phyloP scores from a whole-genome alignment of 192 early-diverging fungal genomes.

The Gorgonomyces haynaldii region DNA sequence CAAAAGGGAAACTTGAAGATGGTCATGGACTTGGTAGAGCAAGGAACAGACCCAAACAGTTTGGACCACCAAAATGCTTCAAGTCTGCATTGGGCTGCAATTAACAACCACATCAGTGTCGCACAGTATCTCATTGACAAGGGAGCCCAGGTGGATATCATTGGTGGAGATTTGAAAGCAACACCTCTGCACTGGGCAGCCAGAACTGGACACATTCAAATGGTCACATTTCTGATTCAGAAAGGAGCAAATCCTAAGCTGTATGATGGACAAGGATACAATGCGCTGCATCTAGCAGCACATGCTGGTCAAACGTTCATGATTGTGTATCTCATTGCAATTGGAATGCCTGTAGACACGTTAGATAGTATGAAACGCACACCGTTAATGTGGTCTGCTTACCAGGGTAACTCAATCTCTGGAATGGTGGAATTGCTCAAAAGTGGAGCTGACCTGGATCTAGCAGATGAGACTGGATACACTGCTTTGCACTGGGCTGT shows the following conservation, averaged over 20 bases:
- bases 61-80: conserved; percentile 1
- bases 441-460: conserved; percentile 56
- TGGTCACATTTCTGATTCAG: conserved; percentile 60
- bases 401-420: conserved; percentile 63
- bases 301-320: conserved; percentile 73
- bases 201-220: conserved; percentile 60
- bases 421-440: conserved; percentile 59
- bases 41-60: too few species aligned
- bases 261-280: conserved; percentile 79
- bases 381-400: conserved; percentile 90
- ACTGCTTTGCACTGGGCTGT: conserved; percentile 90
- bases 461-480: conserved; percentile 58
- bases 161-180: conserved; percentile 62
- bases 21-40: too few species aligned
- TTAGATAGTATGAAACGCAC: conserved; percentile 72
- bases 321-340: conserved; percentile 58
- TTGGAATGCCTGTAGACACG: conserved; percentile 61
- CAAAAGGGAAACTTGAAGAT: too few species aligned
- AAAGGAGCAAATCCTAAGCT: conserved; percentile 63
- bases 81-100: conserved; percentile 8
- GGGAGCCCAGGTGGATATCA: conserved; percentile 61
- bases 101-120: conserved; percentile 54
- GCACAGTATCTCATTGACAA: conserved; percentile 67
- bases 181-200: conserved; percentile 92
- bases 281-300: conserved; percentile 75